Evolutionary conservation across 2,329 filamentous ascomycete species (phyloP).

Genomic region (Exophiala viscosa): DNA sequence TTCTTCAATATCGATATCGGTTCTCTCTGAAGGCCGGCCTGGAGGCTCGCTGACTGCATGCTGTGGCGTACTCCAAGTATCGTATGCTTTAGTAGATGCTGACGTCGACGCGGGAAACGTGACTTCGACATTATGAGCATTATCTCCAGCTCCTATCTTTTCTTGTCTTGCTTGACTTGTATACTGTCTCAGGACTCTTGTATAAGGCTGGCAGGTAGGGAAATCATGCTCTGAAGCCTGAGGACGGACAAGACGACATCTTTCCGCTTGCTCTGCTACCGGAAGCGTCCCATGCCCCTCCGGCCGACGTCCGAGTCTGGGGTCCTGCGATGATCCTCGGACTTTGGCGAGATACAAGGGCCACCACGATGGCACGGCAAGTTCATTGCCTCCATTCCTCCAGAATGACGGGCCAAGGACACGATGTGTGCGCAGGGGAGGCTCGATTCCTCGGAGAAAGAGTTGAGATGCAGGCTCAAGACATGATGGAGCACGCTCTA

Average conservation of each 20-base stretch:
- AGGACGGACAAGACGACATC: background rate
- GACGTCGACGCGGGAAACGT: too few relatives aligned
- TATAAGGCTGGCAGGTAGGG: too few relatives aligned
- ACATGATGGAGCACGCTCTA: slow-evolving; percentile 50
- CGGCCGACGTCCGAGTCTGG: background rate
- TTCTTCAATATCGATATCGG: slow-evolving; percentile 1
- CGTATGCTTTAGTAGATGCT: too few relatives aligned
- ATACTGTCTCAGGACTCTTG: slow-evolving; percentile 2
- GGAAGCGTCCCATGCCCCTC: background rate
- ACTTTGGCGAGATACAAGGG: slow-evolving; percentile 31
- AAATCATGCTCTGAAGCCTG: background rate
- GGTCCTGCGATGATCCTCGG: slow-evolving; percentile 7
- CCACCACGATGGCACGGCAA: slow-evolving; percentile 36
- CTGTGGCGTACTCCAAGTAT: too few relatives aligned
- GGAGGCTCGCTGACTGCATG: too few relatives aligned
- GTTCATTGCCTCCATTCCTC: slow-evolving; percentile 32
- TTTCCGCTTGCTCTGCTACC: background rate
- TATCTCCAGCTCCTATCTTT: background rate
- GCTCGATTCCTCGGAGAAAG: slow-evolving; percentile 41
- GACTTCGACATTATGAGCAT: too few relatives aligned
- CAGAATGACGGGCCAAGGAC: slow-evolving; percentile 38
- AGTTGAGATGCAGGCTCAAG: slow-evolving; percentile 49
- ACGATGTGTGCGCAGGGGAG: slow-evolving; percentile 36
- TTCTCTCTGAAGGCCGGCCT: too few relatives aligned
- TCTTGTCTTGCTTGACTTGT: background rate